Conservation (phyloP, 352 stramenopile genomes). For the Pythium grandisporangium region DNA sequence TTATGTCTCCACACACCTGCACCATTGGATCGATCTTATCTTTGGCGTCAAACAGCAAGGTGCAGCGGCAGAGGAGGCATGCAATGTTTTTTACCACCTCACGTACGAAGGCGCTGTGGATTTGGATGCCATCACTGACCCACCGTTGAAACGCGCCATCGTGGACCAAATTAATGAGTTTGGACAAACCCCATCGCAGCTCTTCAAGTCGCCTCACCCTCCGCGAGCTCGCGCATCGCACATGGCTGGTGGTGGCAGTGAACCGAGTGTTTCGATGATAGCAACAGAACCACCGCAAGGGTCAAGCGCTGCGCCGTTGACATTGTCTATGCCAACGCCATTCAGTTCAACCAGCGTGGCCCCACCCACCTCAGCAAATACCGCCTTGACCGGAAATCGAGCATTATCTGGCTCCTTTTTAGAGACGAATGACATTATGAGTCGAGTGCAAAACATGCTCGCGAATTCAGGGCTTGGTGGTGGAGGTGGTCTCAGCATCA, state of each 20-base stretch:
- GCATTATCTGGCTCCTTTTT: conserved; percentile 53
- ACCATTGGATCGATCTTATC: conserved; percentile 98
- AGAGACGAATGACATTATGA: conserved; percentile 54
- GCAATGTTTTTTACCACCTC: conserved; percentile 98
- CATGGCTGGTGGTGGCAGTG: too few species aligned
- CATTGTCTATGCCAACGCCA: too few species aligned
- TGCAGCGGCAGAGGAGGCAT: conserved; percentile 82
- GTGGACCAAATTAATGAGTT: conserved; percentile 98
- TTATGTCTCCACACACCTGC: conserved; percentile 92
- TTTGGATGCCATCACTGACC: conserved; percentile 76
- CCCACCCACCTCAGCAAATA: too few species aligned
- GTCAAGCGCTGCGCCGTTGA: too few species aligned
- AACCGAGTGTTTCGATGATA: too few species aligned
- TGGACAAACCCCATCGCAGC: conserved; percentile 95
- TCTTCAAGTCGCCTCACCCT: conserved; percentile 82
- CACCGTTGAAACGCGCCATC: conserved; percentile 65
- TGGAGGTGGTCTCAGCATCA: too few species aligned
- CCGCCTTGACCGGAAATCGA: background rate
- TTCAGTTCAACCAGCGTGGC: too few species aligned
- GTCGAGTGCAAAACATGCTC: conserved; percentile 62
- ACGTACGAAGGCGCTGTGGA: conserved; percentile 98
- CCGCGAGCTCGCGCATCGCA: conserved; percentile 10
- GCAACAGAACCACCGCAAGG: too few species aligned
- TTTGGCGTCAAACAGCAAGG: conserved; percentile 97
- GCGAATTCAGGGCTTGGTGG: conserved; percentile 22